Conservation (phyloP, 805 yeast genomes). For the Metschnikowia orientalis region DNA sequence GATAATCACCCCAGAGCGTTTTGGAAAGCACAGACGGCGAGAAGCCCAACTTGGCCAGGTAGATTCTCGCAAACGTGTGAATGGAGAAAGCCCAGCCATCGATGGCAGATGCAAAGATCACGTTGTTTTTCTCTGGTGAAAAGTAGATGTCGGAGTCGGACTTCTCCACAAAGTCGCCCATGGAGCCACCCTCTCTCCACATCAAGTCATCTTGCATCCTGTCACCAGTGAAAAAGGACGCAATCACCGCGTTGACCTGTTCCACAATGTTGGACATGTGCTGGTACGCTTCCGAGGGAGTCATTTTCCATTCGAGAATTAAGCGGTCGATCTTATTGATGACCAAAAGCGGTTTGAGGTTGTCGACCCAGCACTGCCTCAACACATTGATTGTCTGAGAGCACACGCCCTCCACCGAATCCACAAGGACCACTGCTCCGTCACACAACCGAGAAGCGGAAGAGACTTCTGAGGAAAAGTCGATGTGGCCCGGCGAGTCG, state of each 20-base stretch:
- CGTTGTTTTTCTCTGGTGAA: conserved; percentile 83
- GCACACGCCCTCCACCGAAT: conserved; percentile 97
- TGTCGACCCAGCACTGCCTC: conserved; percentile 94
- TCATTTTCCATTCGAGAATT: conserved; percentile 71
- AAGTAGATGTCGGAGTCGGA: conserved; percentile 83
- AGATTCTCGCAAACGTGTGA: conserved; percentile 81
- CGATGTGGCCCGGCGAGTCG: conserved; percentile 99
- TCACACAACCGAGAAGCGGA: conserved; percentile 95
- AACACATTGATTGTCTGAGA: conserved; percentile 94
- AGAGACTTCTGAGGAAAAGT: conserved; percentile 92
- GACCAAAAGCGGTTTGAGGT: conserved; percentile 80
- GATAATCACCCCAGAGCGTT: conserved; percentile 95
- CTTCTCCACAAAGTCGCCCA: conserved; percentile 58
- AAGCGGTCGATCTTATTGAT: conserved; percentile 88
- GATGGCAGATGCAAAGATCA: conserved; percentile 82
- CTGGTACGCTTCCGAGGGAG: conserved; percentile 79
- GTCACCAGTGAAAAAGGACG: conserved; percentile 89
- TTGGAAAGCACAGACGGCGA: conserved; percentile 73
- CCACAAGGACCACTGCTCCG: conserved; percentile 92
- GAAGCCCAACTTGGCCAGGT: conserved; percentile 80
- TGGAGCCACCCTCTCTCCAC: conserved; percentile 64
- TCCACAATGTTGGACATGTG: conserved; percentile 79
- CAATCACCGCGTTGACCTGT: conserved; percentile 92
- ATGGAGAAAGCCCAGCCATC: conserved; percentile 98
- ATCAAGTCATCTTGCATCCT: conserved; percentile 81